These are phyloP conservation scores for Eragrostis curvula DNA, from an alignment of 176 grass and related monocot genomes.

Conservation along the genomic window DNA sequence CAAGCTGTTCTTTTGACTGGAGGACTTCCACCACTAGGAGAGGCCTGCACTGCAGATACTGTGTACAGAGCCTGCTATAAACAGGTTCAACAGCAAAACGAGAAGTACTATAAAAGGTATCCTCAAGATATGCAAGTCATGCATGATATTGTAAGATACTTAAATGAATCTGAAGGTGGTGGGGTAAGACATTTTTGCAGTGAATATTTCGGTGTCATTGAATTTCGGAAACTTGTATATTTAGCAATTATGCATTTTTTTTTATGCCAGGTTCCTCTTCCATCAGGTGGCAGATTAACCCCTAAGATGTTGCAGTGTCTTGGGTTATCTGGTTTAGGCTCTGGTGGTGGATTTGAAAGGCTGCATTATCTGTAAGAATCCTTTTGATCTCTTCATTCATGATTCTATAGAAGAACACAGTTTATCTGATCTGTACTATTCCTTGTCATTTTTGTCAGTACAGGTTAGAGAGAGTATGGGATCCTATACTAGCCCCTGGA, in stretches of 20 bases:
- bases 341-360: constrained; percentile 88
- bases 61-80: constrained; percentile 93
- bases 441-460: constrained; percentile 34
- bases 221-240: constrained; percentile 22
- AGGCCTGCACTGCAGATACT: constrained; percentile 70
- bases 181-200: constrained; percentile 63
- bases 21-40: constrained; percentile 82
- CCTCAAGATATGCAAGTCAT: constrained; percentile 80
- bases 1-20: constrained; percentile 91
- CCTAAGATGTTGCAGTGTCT: constrained; percentile 90
- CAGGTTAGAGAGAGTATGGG: constrained; percentile 96
- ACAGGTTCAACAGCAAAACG: constrained; percentile 84
- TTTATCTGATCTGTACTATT: constrained; percentile 13
- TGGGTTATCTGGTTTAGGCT: constrained; percentile 84
- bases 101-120: constrained; percentile 91
- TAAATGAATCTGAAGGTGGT: constrained; percentile 77
- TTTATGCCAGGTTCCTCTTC: constrained; percentile 69
- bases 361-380: constrained; percentile 84
- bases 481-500: constrained; percentile 83
- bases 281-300: constrained; percentile 88
- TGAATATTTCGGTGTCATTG: background rate
- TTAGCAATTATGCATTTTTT: constrained; percentile 10
- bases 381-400: constrained; percentile 28
- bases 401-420: background rate
- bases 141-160: constrained; percentile 73